Evolutionary conservation across 1,284 basidiomycete species (phyloP).

Genomic region (Cryptococcus wingfieldii): DNA sequence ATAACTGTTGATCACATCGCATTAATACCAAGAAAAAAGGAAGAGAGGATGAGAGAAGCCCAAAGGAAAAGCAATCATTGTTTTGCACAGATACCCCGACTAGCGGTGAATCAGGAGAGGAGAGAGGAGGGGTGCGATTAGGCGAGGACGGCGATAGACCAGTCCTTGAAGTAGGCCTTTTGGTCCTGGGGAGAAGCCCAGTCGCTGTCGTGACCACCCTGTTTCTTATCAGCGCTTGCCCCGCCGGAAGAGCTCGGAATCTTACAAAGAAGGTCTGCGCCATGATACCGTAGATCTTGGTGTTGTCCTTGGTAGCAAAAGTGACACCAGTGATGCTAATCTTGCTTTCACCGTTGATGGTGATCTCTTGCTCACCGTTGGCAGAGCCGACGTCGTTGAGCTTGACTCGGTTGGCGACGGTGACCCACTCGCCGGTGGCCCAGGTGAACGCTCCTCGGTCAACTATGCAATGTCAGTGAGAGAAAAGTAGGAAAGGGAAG

Average conservation of each 20-base stretch:
- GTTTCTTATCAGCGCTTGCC: not conserved
- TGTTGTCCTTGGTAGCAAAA: slow-evolving; percentile 51
- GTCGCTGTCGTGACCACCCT: slow-evolving; percentile 35
- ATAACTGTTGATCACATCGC: no score
- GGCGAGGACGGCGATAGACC: slow-evolving; percentile 59
- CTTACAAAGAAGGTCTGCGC: slow-evolving; percentile 70
- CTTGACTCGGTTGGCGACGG: slow-evolving; percentile 60
- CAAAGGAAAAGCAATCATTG: not conserved
- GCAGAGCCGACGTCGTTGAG: slow-evolving; percentile 57
- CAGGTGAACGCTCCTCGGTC: slow-evolving; percentile 70
- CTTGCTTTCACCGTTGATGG: slow-evolving; percentile 58
- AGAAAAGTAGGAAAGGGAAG: not conserved
- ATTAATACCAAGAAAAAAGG: no score
- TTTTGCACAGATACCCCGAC: not conserved
- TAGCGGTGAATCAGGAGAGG: not conserved
- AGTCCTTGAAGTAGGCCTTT: slow-evolving; percentile 61
- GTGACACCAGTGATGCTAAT: slow-evolving; percentile 56
- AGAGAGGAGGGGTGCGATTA: slow-evolving; percentile 8
- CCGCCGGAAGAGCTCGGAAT: slow-evolving; percentile 40
- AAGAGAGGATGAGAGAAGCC: no score
- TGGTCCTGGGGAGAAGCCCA: slow-evolving; percentile 60
- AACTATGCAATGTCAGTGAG: slow-evolving; percentile 51
- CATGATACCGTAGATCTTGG: slow-evolving; percentile 59
- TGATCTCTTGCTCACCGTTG: slow-evolving; percentile 55
- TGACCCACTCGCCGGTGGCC: slow-evolving; percentile 60